Percentiles rank a stretch among this genome's conserved stretches.
Conservation (phyloP, 2,329 filamentous ascomycete species). For the Fusarium tricinctum region DNA sequence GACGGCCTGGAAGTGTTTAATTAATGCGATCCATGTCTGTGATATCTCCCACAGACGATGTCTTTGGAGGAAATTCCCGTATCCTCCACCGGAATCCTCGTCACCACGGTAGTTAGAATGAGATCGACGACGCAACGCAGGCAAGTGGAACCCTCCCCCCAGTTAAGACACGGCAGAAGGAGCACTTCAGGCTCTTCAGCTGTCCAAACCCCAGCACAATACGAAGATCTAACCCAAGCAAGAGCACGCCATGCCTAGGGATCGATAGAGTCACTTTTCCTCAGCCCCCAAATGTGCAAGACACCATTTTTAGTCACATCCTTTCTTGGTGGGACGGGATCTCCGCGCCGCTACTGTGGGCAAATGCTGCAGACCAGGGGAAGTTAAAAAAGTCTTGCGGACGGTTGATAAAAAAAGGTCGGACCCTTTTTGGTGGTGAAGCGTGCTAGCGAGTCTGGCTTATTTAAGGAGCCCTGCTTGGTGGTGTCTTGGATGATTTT, state of each 20-base stretch:
- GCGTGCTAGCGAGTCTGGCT: not conserved
- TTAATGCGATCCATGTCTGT: constrained; percentile 2
- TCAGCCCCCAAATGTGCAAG: not conserved
- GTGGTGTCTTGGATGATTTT: too few relatives aligned
- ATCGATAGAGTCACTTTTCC: not conserved
- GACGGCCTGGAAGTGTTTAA: constrained; percentile 1
- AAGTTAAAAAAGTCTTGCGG: too few relatives aligned
- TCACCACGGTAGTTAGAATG: not conserved
- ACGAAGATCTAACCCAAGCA: not conserved
- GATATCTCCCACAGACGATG: not conserved
- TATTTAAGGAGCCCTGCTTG: not conserved
- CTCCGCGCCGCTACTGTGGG: too few relatives aligned
- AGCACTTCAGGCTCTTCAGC: not conserved
- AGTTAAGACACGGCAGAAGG: constrained; percentile 21
- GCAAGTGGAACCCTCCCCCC: not conserved
- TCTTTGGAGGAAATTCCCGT: not conserved
- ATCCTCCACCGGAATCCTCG: too few relatives aligned
- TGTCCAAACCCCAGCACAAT: constrained; percentile 2
- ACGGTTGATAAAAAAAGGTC: too few relatives aligned
- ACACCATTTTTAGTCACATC: too few relatives aligned
- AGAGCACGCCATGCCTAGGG: too few relatives aligned
- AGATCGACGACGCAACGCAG: constrained; percentile 3
- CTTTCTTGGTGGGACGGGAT: too few relatives aligned
- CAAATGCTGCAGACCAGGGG: too few relatives aligned
- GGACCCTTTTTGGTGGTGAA: not conserved